Conservation (phyloP, 2,329 filamentous ascomycete species). For the Aureobasidium sp. region DNA sequence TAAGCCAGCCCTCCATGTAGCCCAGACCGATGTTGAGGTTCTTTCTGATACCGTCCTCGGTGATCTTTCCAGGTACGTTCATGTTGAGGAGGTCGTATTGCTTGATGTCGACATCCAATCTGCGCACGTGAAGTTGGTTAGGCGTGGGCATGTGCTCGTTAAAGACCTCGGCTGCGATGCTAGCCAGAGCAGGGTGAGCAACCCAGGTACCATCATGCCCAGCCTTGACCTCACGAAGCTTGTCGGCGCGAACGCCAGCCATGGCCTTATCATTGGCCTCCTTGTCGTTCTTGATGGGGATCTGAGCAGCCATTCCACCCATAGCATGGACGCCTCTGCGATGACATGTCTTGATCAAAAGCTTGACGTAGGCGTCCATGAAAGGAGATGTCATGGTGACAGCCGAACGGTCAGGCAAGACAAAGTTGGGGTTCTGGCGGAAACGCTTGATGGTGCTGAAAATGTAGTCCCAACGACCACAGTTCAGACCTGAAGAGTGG, state of each 20-base stretch:
- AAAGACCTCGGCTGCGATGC: conserved; percentile 87
- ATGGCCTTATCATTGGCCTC: conserved; percentile 89
- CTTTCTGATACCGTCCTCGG: conserved; percentile 92
- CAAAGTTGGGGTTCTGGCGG: conserved; percentile 86
- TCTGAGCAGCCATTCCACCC: conserved; percentile 98
- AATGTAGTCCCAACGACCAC: conserved; percentile 99
- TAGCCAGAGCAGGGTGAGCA: conserved; percentile 84
- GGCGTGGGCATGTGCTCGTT: conserved; percentile 98
- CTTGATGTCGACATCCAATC: conserved; percentile 80
- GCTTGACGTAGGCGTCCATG: conserved; percentile 95
- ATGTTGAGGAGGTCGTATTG: conserved; percentile 94
- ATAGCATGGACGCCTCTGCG: conserved; percentile 95
- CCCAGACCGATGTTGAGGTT: conserved; percentile 94
- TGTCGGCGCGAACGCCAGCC: conserved; percentile 87
- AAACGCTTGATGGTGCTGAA: conserved; percentile 99
- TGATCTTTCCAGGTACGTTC: conserved; percentile 89
- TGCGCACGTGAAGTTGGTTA: conserved; percentile 87
- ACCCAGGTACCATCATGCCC: conserved; percentile 98
- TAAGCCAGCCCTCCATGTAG: conserved; percentile 98
- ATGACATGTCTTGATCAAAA: conserved; percentile 97
- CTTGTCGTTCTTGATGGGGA: conserved; percentile 93
- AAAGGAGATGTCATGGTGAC: conserved; percentile 99
- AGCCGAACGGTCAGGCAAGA: conserved; percentile 81
- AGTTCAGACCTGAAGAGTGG: conserved; percentile 94
- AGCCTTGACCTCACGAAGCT: conserved; percentile 89